Evolutionary conservation across 2,329 filamentous ascomycete species (phyloP).

Genomic region (Epichloe hybrida): DNA sequence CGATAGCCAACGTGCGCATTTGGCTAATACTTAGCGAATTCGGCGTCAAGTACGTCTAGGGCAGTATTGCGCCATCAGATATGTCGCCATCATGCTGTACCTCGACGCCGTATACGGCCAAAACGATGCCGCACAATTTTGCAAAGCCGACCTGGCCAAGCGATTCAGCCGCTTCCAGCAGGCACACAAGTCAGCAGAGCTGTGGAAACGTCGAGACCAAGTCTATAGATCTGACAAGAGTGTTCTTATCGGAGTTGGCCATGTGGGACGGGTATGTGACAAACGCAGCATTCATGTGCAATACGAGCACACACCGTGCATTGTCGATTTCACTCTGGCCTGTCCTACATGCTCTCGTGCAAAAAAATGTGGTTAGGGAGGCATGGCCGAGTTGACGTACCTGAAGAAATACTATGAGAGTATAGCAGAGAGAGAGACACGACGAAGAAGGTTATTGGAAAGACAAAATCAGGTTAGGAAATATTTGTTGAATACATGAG

Average conservation of each 20-base stretch:
- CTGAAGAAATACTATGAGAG: conserved; percentile 26
- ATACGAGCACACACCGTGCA: neutral
- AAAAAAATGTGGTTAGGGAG: conserved; percentile 18
- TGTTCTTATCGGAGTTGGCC: conserved; percentile 20
- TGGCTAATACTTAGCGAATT: conserved; percentile 36
- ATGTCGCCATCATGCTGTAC: conserved; percentile 42
- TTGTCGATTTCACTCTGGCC: conserved; percentile 46
- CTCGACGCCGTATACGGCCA: conserved; percentile 39
- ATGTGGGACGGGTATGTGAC: conserved; percentile 27
- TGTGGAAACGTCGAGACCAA: conserved; percentile 1
- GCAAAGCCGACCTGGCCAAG: conserved; percentile 20
- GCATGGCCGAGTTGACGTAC: conserved; percentile 16
- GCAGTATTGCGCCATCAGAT: conserved; percentile 19
- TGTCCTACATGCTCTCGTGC: conserved; percentile 32
- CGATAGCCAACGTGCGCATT: conserved; percentile 34
- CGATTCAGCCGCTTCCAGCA: conserved; percentile 29
- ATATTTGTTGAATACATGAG: neutral
- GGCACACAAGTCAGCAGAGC: conserved; percentile 20
- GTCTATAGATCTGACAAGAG: conserved; percentile 4
- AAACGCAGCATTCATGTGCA: neutral
- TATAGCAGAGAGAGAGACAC: conserved; percentile 11
- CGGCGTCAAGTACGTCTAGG: conserved; percentile 32
- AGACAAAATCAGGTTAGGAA: neutral
- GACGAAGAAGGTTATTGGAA: conserved; percentile 13
- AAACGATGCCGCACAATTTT: conserved; percentile 11